Percentiles rank a stretch among this genome's conserved stretches.
These are phyloP conservation scores for Seiridium cupressi DNA, from an alignment of 2,329 filamentous ascomycete species.

Conservation along the genomic window DNA sequence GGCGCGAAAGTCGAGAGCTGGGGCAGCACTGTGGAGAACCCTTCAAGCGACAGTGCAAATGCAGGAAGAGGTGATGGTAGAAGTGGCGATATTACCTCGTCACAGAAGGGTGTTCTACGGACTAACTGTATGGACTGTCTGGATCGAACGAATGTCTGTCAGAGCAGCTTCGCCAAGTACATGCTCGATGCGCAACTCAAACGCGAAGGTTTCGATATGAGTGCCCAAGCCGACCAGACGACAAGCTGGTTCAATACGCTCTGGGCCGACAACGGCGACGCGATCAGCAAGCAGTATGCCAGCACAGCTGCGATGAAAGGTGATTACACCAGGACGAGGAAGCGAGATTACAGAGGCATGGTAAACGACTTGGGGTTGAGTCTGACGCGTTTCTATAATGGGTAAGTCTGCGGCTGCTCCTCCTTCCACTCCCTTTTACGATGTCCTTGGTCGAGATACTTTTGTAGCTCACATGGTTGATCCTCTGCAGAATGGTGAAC, in stretches of 20 bases:
- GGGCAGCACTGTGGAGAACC: constrained; percentile 64
- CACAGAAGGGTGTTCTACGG: constrained; percentile 75
- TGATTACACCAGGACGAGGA: constrained; percentile 89
- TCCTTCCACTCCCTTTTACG: background rate
- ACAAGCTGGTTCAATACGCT: constrained; percentile 94
- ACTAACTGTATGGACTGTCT: constrained; percentile 99
- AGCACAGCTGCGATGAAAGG: constrained; percentile 95
- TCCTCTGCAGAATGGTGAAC: constrained; percentile 77
- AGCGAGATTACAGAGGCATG: constrained; percentile 86
- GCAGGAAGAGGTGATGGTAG: constrained; percentile 15
- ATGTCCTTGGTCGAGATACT: background rate
- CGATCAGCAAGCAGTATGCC: constrained; percentile 92
- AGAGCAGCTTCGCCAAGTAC: constrained; percentile 84
- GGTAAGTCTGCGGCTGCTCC: constrained; percentile 40
- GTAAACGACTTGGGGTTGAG: constrained; percentile 89
- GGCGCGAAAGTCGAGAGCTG: constrained; percentile 65
- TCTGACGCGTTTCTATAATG: constrained; percentile 70
- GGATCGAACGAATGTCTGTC: constrained; percentile 92
- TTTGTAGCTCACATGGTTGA: background rate
- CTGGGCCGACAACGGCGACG: constrained; percentile 97
- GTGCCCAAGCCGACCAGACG: constrained; percentile 71
- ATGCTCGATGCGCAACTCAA: constrained; percentile 79
- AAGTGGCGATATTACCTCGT: constrained; percentile 35
- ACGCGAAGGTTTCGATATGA: constrained; percentile 72
- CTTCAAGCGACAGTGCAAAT: background rate